Evolutionary conservation across 768 basidiomycete species (phyloP), one percentile per base, ranked within the genome.

Genomic region (Tylopilus balloui): DNA sequence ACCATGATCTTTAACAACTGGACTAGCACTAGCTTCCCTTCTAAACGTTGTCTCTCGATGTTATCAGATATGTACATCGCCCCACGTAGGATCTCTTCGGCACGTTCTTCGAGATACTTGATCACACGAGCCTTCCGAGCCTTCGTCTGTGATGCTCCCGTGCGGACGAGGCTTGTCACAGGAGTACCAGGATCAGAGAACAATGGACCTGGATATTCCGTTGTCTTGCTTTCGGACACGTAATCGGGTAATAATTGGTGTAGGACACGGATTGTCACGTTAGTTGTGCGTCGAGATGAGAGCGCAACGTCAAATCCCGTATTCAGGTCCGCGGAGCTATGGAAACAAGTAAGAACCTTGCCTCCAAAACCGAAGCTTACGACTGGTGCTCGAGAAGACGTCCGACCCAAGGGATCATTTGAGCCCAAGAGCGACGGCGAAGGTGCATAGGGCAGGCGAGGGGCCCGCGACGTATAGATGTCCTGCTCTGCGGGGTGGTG

Each of bases 291-390:
- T 25, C 86, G 79, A 14, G 83, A 80, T 12, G 85, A 79, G 21
- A 90, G 71, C 2, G 87, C 84, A 41, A 89, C 81, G 65, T 91
- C 86, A 63, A 90, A 85, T 36, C 87, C 84, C 17, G 85, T 81
- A 64, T 74, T 81, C 62, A 86, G 66, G 14, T 80, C 78, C 12
- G 78, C 71, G 44, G 79, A 76, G 25, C 80, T 78, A 57, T 90
- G 92, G 73, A 95, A 96, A 65, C 89, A 94, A 8, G 90, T 85
- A 9, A 94, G 78, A 49, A 97, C 59, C 60, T 86, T 87, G 11
- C 94, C 94, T n/a, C 92, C 92, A 59, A 94, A 93, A 0, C 95
- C 95, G 59, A 97, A 96, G 53, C 82, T 86, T 46, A 94, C 73
- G 24, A 96, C 74, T 0, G 94, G 94, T 9, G 84, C 80, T 31